These are phyloP conservation scores for Fusarium torulosum DNA, from an alignment of 2,329 filamentous ascomycete species.

Conservation along the genomic window DNA sequence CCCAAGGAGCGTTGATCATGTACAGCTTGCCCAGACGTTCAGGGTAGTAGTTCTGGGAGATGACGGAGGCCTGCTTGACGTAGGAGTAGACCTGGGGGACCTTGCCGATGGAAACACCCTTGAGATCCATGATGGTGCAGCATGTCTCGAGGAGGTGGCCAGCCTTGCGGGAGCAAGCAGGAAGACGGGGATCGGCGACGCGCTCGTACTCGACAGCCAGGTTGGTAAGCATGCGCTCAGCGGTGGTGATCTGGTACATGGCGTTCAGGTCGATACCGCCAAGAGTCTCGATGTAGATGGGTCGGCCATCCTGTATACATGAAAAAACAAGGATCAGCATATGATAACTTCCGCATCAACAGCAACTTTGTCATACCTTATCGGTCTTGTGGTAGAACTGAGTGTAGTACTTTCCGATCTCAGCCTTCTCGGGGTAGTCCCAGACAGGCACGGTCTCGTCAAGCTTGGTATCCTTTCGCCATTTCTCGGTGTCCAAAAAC, in stretches of 20 bases:
- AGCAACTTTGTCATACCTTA: slow-evolving; percentile 66
- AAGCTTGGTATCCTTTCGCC: slow-evolving; percentile 88
- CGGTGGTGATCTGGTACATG: slow-evolving; percentile 93
- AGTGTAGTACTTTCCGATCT: slow-evolving; percentile 92
- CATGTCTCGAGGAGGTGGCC: slow-evolving; percentile 94
- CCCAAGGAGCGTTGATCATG: slow-evolving; percentile 98
- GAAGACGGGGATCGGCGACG: slow-evolving; percentile 90
- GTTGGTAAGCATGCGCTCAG: slow-evolving; percentile 95
- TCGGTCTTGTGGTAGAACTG: slow-evolving; percentile 99
- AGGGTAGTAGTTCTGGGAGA: slow-evolving; percentile 99
- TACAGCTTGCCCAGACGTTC: slow-evolving; percentile 96
- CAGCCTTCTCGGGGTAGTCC: slow-evolving; percentile 85
- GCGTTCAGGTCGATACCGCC: slow-evolving; percentile 91
- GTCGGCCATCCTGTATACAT: slow-evolving; percentile 82
- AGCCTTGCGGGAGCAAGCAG: slow-evolving; percentile 93
- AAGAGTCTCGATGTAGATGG: slow-evolving; percentile 96
- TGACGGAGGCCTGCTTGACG: slow-evolving; percentile 83
- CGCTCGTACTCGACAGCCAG: slow-evolving; percentile 98
- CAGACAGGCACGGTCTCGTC: slow-evolving; percentile 85
- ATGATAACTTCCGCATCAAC: slow-evolving; percentile 8
- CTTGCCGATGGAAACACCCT: slow-evolving; percentile 88
- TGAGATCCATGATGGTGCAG: slow-evolving; percentile 98
- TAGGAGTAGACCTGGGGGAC: slow-evolving; percentile 89
- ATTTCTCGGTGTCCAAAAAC: slow-evolving; percentile 92
- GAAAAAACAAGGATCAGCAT: slow-evolving; percentile 33